These are phyloP conservation scores for Craterostigma plantagineum DNA, from an alignment of 257 asterid species.

Conservation along the genomic window DNA sequence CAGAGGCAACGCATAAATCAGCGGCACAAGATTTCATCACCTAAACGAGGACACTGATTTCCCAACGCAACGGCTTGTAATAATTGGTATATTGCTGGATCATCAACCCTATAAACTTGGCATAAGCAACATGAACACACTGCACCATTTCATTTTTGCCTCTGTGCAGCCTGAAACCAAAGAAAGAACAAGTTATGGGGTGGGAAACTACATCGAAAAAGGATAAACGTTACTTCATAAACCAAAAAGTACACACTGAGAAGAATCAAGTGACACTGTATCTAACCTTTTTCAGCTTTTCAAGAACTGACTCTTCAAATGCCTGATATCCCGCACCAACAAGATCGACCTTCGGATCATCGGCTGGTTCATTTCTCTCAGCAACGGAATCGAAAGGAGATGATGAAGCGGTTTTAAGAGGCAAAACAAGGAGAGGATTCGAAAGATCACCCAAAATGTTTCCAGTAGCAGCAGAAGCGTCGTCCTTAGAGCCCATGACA, in stretches of 20 bases:
- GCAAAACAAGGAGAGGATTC: constrained; percentile 65
- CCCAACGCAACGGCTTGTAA: too few species aligned
- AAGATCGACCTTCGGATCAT: constrained; percentile 25
- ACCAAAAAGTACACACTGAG: background rate
- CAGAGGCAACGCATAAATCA: too few species aligned
- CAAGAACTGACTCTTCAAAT: constrained; percentile 60
- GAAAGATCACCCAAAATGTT: constrained; percentile 56
- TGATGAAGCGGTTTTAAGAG: constrained; percentile 36
- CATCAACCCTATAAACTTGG: too few species aligned
- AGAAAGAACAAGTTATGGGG: too few species aligned
- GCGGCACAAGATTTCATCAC: too few species aligned
- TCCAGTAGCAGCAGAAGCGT: constrained; percentile 39
- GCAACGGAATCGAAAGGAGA: constrained; percentile 20
- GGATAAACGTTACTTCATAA: too few species aligned
- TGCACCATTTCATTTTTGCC: too few species aligned
- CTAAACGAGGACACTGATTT: too few species aligned
- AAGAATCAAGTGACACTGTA: background rate
- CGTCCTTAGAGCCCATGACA: constrained; percentile 68
- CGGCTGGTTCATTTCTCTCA: constrained; percentile 25
- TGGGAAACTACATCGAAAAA: too few species aligned
- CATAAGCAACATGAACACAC: too few species aligned
- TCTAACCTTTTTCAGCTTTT: constrained; percentile 55
- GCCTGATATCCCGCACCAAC: constrained; percentile 60
- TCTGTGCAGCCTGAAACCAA: too few species aligned
- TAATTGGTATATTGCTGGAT: too few species aligned